Evolutionary conservation across 164 flowering plant species (phyloP), one percentile per base, ranked within the genome.

Genomic region (Brasenia schreberi): DNA sequence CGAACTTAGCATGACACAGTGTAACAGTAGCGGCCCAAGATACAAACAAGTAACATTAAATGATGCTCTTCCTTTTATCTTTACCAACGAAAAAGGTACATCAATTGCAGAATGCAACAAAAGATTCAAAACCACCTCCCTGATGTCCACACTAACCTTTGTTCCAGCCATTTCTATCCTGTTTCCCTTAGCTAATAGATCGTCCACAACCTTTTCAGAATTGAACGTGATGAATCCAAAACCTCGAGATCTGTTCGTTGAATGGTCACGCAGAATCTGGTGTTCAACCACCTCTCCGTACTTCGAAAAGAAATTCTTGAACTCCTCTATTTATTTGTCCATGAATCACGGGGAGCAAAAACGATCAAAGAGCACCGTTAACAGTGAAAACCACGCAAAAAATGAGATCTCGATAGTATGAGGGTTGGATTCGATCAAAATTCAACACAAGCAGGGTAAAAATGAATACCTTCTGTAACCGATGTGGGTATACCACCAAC

Each of bases 161-260:
- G 84, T 18, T 42, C 91, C 97, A 68, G 86, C 78, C 61, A 90
- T 19, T 19, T 88, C 92, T 43, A 87, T 61, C 76, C 72, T 81
- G 71, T 83, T 87, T 62, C 97, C 97, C 63, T 76, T 82, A 4
- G 81, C 61, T 70, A 90, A 70, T 43, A 90, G 77, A 66, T 84
- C 85, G 67, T 88, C 97, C 62, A 90, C 97, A 58, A 81, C 74
- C 71, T 86, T 67, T 68, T 88, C 97, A 12, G 75, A 63, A 6
- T 88, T 90, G 72, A 85, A 90, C 0, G 89, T 84, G 23, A 90
- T 70, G 77, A 90, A 90, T 27, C 97, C 97, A 77, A 90, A 90
- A 59, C 97, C 97, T 65, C 97, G 86, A 62, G 97, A 90, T 6
- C 97, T 86, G 68, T 73, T 83, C 43, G 87, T 81, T 23, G 85